A percentile compares a stretch with the other conserved stretches of the same genome.
Conservation (phyloP, 2,329 filamentous ascomycete genomes). For the Talaromyces atroroseus region DNA sequence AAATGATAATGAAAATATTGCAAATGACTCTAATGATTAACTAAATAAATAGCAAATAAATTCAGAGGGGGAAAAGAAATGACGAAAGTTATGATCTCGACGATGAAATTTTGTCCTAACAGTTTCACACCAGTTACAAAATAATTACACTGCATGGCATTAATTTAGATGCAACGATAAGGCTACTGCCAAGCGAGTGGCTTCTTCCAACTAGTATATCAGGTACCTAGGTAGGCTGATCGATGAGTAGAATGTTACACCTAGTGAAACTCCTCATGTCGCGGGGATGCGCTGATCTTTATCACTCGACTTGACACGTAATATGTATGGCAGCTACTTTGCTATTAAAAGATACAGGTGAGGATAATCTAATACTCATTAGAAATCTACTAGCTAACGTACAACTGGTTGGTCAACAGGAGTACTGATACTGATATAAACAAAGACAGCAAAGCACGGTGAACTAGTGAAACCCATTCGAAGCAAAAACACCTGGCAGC, state of each 20-base stretch:
- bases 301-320: too few relatives aligned
- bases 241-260: neutral
- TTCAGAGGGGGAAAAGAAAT: neutral
- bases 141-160: neutral
- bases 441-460: neutral
- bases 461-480: neutral
- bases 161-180: neutral
- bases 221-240: too few relatives aligned
- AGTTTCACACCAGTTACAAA: neutral
- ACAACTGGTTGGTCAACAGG: constrained; percentile 4
- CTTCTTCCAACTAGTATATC: too few relatives aligned
- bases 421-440: neutral
- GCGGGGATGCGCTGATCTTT: too few relatives aligned
- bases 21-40: too few relatives aligned
- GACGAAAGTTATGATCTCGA: neutral
- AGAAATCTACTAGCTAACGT: constrained; percentile 14
- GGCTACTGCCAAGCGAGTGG: too few relatives aligned
- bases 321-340: too few relatives aligned
- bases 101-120: neutral
- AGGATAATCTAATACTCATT: neutral
- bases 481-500: constrained; percentile 3
- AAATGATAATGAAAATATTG: neutral
- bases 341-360: neutral
- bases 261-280: neutral
- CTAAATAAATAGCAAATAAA: neutral